Base-by-base conservation (phyloP, 257 asterid species). In the Lantana camara region DNA sequence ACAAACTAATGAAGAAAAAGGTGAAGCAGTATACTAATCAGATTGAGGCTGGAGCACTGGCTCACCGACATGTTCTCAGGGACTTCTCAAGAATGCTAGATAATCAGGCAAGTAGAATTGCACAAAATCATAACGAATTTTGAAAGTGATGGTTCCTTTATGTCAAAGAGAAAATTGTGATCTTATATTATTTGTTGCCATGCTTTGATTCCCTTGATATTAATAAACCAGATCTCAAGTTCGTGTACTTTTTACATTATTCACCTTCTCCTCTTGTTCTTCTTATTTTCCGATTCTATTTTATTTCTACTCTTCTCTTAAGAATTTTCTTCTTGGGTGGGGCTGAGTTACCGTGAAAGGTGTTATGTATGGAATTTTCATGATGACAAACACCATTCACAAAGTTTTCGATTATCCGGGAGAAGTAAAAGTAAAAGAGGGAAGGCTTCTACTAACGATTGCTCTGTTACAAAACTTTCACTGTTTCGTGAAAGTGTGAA, bases 61-160 rank as follows among this genome's bases (percentile, higher is more conserved):
- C 82, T 27, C 91, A 86, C 9, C 82, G 93, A 51, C 76, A 79
- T 68, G 96, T 85, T 65, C 97, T 89, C 74, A 92, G 87, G 79
- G 98, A 92, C 80, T 92, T 92, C 86, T 89, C 98, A 21, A 79
- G 82, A 64, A 85, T 89, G 91, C 77, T 92, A 79, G 98, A 92
- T 79, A 75, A 49, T 75, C 98, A 92, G 98, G 98, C 87, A 68
- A 51, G 19, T 35, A n/a, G 34, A 9, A 60, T 51, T 50, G 51
- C 65, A 2, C 2, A 14, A 21, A 53, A 23, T 24, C 14, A 6
- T 56, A 30, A 30, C 35, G 35, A 30, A 30, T 30, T 30, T 30
- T 7, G 7, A 30, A 30, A 7, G 35, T 30, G 35, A 30, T 30
- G 7, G 3, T 30, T 30, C 35, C 35, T 30, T 30, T n/a, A 30